phyloP scores from a whole-genome alignment of 768 basidiomycete genomes.

The Auricularia auricula-judae region DNA sequence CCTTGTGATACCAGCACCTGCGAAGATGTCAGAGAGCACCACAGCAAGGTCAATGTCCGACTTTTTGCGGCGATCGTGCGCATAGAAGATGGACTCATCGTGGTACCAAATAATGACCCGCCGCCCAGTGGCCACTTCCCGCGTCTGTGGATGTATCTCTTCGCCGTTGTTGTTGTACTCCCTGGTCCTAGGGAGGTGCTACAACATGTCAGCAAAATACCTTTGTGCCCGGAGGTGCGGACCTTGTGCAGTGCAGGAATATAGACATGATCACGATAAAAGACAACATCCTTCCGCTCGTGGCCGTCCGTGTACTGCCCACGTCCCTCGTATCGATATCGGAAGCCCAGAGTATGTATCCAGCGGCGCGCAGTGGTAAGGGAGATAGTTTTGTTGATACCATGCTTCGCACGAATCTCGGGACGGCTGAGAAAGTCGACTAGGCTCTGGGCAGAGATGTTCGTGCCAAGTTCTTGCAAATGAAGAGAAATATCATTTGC shows the following conservation, averaged over 20 bases:
- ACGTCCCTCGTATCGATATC: conserved; percentile 17
- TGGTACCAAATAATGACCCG: conserved; percentile 1
- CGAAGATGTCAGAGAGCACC: too few relatives aligned
- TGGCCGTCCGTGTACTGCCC: conserved; percentile 31
- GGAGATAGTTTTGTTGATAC: conserved; percentile 10
- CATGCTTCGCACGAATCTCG: conserved; percentile 4
- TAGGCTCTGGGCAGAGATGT: conserved; percentile 20
- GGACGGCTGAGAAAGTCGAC: conserved; percentile 18
- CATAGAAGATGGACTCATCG: conserved; percentile 15
- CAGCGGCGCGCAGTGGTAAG: conserved; percentile 19
- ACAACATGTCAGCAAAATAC: not conserved
- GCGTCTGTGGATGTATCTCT: not conserved
- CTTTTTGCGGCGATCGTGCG: conserved; percentile 8
- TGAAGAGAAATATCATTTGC: conserved; percentile 16
- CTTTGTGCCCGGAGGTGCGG: not conserved
- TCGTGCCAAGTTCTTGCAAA: conserved; percentile 15
- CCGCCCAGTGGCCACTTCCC: not conserved
- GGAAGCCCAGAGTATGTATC: conserved; percentile 24
- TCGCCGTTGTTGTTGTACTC: not conserved
- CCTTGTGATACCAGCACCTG: conserved; percentile 7
- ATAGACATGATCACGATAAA: conserved; percentile 3
- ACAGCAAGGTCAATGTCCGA: not conserved
- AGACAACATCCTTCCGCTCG: conserved; percentile 15
- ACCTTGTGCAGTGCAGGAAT: not conserved
- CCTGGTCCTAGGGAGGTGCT: not conserved